Evolutionary conservation across 345 rosid genomes (phyloP).

Genomic region (Boechera retrofracta): DNA sequence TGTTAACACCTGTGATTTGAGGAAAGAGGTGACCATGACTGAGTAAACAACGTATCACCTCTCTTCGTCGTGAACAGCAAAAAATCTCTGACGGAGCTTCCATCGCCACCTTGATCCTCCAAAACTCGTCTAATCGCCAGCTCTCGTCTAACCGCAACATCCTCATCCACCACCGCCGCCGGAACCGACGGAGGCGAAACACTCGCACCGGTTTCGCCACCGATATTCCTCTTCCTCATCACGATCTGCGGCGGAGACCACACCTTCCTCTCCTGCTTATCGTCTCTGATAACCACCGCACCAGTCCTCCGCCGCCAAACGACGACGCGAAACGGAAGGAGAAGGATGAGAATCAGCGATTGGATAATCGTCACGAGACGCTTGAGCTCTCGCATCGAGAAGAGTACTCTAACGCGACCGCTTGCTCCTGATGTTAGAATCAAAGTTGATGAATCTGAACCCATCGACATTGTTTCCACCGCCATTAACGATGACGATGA

Average conservation of each 20-base stretch:
- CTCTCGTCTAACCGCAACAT: conserved; percentile 66
- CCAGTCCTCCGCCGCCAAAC: conserved; percentile 43
- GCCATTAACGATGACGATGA: conserved; percentile 48
- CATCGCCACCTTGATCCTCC: conserved; percentile 58
- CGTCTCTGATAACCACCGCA: conserved; percentile 51
- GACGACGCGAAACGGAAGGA: conserved; percentile 60
- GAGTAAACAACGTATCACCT: conserved; percentile 78
- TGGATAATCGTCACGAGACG: conserved; percentile 51
- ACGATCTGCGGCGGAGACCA: conserved; percentile 54
- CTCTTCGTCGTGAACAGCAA: conserved; percentile 61
- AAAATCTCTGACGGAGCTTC: conserved; percentile 54
- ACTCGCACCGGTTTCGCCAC: conserved; percentile 7
- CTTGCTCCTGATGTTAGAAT: conserved; percentile 89
- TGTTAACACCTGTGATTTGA: conserved; percentile 56
- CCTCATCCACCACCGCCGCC: conserved; percentile 55
- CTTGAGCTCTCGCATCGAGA: conserved; percentile 58
- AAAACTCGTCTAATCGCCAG: conserved; percentile 67
- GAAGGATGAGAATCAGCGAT: conserved; percentile 56
- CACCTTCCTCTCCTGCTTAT: conserved; percentile 43
- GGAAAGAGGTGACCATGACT: conserved; percentile 73
- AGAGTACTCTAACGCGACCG: conserved; percentile 70
- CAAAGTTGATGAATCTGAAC: conserved; percentile 52
- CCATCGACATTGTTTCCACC: conserved; percentile 44
- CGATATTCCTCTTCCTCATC: conserved; percentile 56
- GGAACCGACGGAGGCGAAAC: conserved; percentile 34